Conservation (phyloP, 2,329 filamentous ascomycete species). For the Diaporthe amygdali region DNA sequence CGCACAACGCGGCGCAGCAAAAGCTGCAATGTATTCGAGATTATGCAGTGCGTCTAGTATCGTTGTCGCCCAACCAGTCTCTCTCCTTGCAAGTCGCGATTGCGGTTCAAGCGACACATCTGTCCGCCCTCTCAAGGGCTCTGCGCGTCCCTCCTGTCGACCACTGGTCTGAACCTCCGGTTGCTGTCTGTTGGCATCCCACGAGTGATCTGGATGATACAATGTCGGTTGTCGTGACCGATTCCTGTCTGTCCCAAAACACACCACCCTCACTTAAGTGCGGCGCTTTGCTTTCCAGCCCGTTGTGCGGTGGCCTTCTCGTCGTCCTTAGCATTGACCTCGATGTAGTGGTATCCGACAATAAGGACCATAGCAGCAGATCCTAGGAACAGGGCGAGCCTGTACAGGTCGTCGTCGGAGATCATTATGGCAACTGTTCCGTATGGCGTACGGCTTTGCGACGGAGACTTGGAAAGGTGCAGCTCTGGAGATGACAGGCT, state of each 20-base stretch:
- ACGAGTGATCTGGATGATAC: not conserved
- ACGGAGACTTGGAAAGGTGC: not conserved
- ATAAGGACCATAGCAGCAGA: conserved; percentile 89
- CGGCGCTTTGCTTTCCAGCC: conserved; percentile 20
- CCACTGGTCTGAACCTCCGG: not conserved
- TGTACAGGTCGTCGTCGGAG: conserved; percentile 89
- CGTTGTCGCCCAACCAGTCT: not conserved
- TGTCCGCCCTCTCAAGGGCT: not conserved
- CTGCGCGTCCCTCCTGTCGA: not conserved
- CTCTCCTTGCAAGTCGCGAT: not conserved
- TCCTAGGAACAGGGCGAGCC: conserved; percentile 91
- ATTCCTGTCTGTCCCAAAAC: not conserved
- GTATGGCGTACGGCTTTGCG: not conserved
- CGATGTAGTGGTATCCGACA: conserved; percentile 93
- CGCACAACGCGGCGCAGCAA: not conserved
- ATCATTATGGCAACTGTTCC: conserved; percentile 72
- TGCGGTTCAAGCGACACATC: not conserved
- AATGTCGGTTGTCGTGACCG: not conserved
- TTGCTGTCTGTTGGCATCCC: not conserved
- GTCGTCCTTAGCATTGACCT: conserved; percentile 75
- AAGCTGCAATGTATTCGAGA: not conserved
- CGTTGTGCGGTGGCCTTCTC: conserved; percentile 34
- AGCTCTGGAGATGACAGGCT: conserved; percentile 5
- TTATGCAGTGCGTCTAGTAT: conserved; percentile 11
- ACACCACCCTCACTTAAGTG: conserved; percentile 18